phyloP scores from a whole-genome alignment of 2,329 filamentous ascomycete species.

The Cryphonectria parasitica region DNA sequence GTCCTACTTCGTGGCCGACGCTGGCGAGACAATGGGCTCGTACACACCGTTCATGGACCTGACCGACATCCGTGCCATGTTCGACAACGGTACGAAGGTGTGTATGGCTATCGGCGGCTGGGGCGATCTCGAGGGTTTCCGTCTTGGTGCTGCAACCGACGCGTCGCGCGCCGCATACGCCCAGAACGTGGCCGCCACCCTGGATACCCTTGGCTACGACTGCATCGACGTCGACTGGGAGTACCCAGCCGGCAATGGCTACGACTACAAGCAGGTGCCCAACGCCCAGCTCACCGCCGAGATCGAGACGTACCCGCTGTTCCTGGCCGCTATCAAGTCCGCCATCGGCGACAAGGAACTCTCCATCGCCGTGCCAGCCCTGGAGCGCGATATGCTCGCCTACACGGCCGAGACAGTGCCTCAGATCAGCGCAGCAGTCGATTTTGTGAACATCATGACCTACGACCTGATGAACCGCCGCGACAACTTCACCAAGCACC shows the following conservation, averaged over 20 bases:
- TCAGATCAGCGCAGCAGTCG: conserved; percentile 60
- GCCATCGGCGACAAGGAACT: conserved; percentile 65
- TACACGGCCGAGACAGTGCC: conserved; percentile 63
- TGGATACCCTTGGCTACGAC: conserved; percentile 61
- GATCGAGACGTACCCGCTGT: conserved; percentile 64
- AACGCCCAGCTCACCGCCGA: conserved; percentile 65
- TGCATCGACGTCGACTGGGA: conserved; percentile 71
- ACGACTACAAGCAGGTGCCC: conserved; percentile 68
- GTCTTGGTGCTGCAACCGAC: conserved; percentile 51
- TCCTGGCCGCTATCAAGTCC: conserved; percentile 61
- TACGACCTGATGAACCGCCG: conserved; percentile 75
- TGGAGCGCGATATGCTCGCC: conserved; percentile 68
- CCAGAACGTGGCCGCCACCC: conserved; percentile 57
- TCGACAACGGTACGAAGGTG: conserved; percentile 57
- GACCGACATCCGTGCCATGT: conserved; percentile 54
- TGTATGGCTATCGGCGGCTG: conserved; percentile 70
- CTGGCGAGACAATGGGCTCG: conserved; percentile 41
- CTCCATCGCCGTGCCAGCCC: conserved; percentile 70
- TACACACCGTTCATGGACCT: conserved; percentile 60
- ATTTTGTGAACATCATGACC: conserved; percentile 71
- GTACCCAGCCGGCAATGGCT: conserved; percentile 68
- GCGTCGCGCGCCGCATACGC: conserved; percentile 56
- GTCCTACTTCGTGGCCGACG: conserved; percentile 51
- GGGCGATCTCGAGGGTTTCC: conserved; percentile 64
- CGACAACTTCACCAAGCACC: conserved; percentile 65